Evolutionary conservation across 169 alveolate genomes (phyloP).

Genomic region (Eimeria praecox): DNA sequence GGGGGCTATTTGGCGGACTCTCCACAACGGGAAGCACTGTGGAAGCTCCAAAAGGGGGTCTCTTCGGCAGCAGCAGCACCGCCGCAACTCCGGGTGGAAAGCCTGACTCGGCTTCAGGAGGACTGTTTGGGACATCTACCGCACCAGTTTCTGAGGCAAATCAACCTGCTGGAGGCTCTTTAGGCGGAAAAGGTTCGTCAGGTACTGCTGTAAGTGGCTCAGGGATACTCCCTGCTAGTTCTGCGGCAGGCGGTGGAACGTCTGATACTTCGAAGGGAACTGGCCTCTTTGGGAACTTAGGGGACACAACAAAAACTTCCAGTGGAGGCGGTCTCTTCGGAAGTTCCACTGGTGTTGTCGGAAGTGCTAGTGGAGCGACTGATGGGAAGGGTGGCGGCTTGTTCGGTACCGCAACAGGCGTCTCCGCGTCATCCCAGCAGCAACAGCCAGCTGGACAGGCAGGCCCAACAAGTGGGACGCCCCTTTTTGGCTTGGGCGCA

Average conservation of each 20-base stretch:
- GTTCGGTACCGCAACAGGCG: conserved; percentile 39
- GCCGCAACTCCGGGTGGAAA: conserved; percentile 22
- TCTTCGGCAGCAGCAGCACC: conserved; percentile 31
- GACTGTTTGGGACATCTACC: conserved; percentile 15
- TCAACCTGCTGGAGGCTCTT: conserved; percentile 56
- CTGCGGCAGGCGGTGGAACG: neutral
- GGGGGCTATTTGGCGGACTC: conserved; percentile 56
- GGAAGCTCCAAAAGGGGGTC: conserved; percentile 45
- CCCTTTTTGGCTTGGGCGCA: conserved; percentile 38
- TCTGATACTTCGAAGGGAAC: conserved; percentile 24
- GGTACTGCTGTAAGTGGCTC: neutral
- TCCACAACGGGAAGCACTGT: conserved; percentile 28
- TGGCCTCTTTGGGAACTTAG: conserved; percentile 62
- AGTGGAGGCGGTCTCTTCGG: conserved; percentile 64
- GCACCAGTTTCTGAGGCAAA: neutral
- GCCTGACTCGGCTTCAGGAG: conserved; percentile 14
- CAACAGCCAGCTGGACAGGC: conserved; percentile 40
- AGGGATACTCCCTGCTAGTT: neutral
- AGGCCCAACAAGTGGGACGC: neutral
- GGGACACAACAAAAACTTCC: conserved; percentile 51
- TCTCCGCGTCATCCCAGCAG: conserved; percentile 23
- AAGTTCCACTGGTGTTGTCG: conserved; percentile 6
- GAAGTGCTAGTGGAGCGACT: conserved; percentile 13
- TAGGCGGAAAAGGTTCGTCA: conserved; percentile 30
- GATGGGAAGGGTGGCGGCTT: conserved; percentile 69